Evolutionary conservation across 2,329 filamentous ascomycete genomes (phyloP), one percentile per base, ranked within the genome.

Genomic region (Mycosphaerella arachidis): DNA sequence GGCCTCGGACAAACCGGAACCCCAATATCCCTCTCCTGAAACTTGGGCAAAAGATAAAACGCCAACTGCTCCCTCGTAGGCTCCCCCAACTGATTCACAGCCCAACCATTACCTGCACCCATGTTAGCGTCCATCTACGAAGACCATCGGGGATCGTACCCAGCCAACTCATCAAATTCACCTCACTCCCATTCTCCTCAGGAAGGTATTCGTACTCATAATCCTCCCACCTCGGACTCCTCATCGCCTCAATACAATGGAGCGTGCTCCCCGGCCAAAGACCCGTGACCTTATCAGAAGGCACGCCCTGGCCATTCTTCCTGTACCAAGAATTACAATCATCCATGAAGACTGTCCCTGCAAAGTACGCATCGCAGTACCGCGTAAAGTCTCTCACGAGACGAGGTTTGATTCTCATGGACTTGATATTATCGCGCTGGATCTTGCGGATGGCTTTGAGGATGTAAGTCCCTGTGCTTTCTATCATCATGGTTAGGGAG

Each of bases 121-220:
- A 3, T 3, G 24, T 24, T 3, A 24, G 24, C 3, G 24, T 24
- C 1, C 24, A 24, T 24, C 24, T 24, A 1, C 24, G 24, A 24
- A 24, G 3, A 1, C 24, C 24, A 24, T 24, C 24, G 3, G 24
- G 24, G 2, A 1, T 24, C 24, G 24, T 24, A 24, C 88, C 88
- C 65, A 90, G 84, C 70, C 86, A 91, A 1, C 78, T 75, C 66
- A 88, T 84, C 30, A 83, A 71, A 67, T 84, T 83, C 55, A 70
- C 73, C 0, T 71, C 71, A 37, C 76, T 75, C 13, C 65, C 67
- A 45, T 67, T 61, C 37, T 55, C 62, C 33, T 68, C 68, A 6
- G 48, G 45, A 12, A 62, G 10, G 60, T 80, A 79, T 10, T 77
- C 77, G 66, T 82, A 86, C 59, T 83, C 81, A 72, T 77, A 86